Evolutionary conservation across 192 early-diverging fungal genomes (phyloP).

Genomic region (Coemansia sp.): DNA sequence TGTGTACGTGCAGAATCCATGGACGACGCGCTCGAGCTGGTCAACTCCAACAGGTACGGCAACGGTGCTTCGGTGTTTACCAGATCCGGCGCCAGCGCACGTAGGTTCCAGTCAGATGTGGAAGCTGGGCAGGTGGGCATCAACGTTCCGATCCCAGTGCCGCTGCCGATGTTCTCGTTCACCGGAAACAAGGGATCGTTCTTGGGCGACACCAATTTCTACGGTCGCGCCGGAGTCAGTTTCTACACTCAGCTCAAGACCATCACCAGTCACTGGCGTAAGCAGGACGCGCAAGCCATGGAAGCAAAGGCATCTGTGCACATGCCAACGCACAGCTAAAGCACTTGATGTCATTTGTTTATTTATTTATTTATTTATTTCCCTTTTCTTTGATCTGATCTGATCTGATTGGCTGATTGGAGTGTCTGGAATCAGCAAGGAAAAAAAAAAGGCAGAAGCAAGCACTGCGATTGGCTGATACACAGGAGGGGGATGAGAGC

Average conservation of each 20-base stretch:
- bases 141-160: constrained; percentile 93
- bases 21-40: constrained; percentile 87
- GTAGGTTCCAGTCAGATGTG: constrained; percentile 85
- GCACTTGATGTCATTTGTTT: neutral
- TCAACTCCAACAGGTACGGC: constrained; percentile 90
- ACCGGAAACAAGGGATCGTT: constrained; percentile 91
- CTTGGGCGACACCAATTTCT: constrained; percentile 94
- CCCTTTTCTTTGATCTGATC: neutral
- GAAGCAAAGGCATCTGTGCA: constrained; percentile 65
- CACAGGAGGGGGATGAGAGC: too few species aligned
- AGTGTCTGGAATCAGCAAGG: neutral
- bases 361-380: too few species aligned
- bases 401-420: constrained; percentile 7
- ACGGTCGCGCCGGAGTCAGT: constrained; percentile 69
- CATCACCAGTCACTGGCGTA: constrained; percentile 90
- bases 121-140: constrained; percentile 92
- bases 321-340: constrained; percentile 84
- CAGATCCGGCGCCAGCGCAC: constrained; percentile 81
- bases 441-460: constrained; percentile 1
- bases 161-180: constrained; percentile 96
- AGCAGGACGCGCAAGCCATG: constrained; percentile 72
- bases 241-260: constrained; percentile 97
- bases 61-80: constrained; percentile 89
- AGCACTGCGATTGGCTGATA: neutral
- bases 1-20: constrained; percentile 80